These are phyloP conservation scores for Fusarium pseudonygamai DNA, from an alignment of 2,329 filamentous ascomycete species.

Conservation along the genomic window DNA sequence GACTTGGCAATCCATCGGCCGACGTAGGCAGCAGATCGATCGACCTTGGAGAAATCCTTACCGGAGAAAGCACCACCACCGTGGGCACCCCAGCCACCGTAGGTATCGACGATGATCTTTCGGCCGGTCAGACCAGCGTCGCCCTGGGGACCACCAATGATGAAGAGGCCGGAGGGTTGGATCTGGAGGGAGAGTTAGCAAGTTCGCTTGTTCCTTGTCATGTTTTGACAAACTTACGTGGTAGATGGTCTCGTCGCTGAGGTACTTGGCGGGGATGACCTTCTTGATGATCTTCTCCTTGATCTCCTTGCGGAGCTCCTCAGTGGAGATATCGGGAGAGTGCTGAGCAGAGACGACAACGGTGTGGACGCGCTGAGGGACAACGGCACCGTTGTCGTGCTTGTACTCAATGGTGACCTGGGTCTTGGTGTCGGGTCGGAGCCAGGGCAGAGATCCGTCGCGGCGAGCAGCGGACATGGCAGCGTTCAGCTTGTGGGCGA, in stretches of 20 bases:
- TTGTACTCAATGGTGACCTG: slow-evolving; percentile 99
- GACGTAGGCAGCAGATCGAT: slow-evolving; percentile 97
- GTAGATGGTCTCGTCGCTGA: slow-evolving; percentile 94
- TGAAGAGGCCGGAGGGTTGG: slow-evolving; percentile 97
- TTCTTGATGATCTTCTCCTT: slow-evolving; percentile 97
- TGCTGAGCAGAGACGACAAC: slow-evolving; percentile 98
- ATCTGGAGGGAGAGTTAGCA: slow-evolving; percentile 60
- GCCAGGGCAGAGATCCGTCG: slow-evolving; percentile 88
- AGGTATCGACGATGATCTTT: slow-evolving; percentile 99
- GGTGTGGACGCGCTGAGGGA: slow-evolving; percentile 93
- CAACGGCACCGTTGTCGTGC: slow-evolving; percentile 92
- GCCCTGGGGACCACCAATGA: slow-evolving; percentile 99
- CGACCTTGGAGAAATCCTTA: slow-evolving; percentile 99
- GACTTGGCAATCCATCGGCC: slow-evolving; percentile 99
- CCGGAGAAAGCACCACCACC: slow-evolving; percentile 99
- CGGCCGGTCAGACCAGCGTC: slow-evolving; percentile 98
- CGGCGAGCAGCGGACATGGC: slow-evolving; percentile 92
- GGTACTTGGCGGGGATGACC: slow-evolving; percentile 90
- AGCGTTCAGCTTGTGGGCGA: slow-evolving; percentile 96
- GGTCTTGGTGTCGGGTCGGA: slow-evolving; percentile 99
- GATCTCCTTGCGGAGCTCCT: slow-evolving; percentile 93
- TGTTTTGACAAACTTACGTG: slow-evolving; percentile 70
- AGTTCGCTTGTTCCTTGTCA: neutral
- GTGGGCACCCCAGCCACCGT: slow-evolving; percentile 99
- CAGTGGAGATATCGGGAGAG: slow-evolving; percentile 85